These are phyloP conservation scores for Dryadomyces quercivorus DNA, from an alignment of 2,329 filamentous ascomycete genomes.

Conservation along the genomic window DNA sequence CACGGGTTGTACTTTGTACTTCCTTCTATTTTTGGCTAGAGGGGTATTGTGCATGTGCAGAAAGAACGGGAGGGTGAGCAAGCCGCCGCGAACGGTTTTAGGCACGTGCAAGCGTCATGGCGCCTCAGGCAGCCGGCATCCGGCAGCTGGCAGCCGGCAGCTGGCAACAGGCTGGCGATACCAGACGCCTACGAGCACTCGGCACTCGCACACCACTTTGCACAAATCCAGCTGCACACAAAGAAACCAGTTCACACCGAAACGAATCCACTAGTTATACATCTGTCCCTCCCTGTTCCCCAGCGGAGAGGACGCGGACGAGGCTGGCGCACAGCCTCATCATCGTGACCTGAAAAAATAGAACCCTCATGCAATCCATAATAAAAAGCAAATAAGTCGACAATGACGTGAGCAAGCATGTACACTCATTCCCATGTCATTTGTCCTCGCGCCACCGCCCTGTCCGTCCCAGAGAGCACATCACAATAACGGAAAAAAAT, in stretches of 20 bases:
- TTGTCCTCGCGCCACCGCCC: constrained; percentile 12
- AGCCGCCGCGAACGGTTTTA: too few relatives aligned
- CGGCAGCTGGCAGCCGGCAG: too few relatives aligned
- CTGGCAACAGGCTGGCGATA: too few relatives aligned
- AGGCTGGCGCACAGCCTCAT: constrained; percentile 2
- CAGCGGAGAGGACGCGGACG: not conserved
- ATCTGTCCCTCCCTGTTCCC: not conserved
- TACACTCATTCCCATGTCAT: constrained; percentile 12
- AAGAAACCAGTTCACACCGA: not conserved
- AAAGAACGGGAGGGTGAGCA: too few relatives aligned
- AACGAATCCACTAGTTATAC: constrained; percentile 3
- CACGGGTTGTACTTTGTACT: too few relatives aligned
- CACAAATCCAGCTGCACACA: not conserved
- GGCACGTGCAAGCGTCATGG: too few relatives aligned
- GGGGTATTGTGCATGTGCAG: too few relatives aligned
- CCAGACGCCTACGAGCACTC: too few relatives aligned
- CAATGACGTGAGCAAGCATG: constrained; percentile 9
- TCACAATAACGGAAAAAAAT: constrained; percentile 7
- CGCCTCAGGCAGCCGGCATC: too few relatives aligned
- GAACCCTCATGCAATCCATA: constrained; percentile 11
- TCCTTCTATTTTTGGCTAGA: too few relatives aligned
- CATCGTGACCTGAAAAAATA: constrained; percentile 10
- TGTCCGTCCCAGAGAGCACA: constrained; percentile 9
- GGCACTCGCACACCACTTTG: not conserved
- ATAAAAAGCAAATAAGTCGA: constrained; percentile 14